Conservation (phyloP, 495 filamentous ascomycete species). For the Clohesyomyces aquaticus region DNA sequence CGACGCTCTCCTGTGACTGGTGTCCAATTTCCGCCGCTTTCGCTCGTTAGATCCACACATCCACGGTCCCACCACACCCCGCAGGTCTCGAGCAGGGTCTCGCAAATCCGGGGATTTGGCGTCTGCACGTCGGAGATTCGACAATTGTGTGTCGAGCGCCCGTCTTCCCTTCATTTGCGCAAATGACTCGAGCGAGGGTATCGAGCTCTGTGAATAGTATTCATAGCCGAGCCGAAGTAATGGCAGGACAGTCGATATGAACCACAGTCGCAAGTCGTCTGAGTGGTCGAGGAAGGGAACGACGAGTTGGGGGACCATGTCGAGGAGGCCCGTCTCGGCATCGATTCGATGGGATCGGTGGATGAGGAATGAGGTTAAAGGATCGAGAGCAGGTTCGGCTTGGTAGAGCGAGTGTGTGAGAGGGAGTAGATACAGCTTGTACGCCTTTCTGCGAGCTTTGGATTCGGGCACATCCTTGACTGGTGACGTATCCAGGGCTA, state of each 20-base stretch:
- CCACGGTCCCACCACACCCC: slow-evolving; percentile 80
- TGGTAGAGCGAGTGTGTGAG: slow-evolving; percentile 49
- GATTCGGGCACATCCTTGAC: slow-evolving; percentile 66
- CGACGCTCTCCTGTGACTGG: slow-evolving; percentile 16
- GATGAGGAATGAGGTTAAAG: slow-evolving; percentile 71
- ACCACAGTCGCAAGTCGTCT: slow-evolving; percentile 69
- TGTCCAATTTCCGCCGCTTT: slow-evolving; percentile 59
- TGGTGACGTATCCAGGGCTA: slow-evolving; percentile 58
- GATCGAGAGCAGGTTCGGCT: slow-evolving; percentile 55
- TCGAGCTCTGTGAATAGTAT: slow-evolving; percentile 69
- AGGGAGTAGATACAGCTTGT: slow-evolving; percentile 69
- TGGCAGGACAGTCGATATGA: slow-evolving; percentile 77
- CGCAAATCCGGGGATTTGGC: slow-evolving; percentile 42
- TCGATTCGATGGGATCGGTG: slow-evolving; percentile 78
- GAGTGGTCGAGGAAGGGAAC: slow-evolving; percentile 74
- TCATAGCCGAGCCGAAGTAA: slow-evolving; percentile 81
- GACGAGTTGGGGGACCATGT: slow-evolving; percentile 71
- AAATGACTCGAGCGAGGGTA: slow-evolving; percentile 61
- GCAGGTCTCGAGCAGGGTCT: slow-evolving; percentile 64
- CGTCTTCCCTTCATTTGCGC: slow-evolving; percentile 64
- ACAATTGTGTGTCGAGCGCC: slow-evolving; percentile 70
- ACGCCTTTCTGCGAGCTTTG: slow-evolving; percentile 69
- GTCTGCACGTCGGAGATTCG: slow-evolving; percentile 54
- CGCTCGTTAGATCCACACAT: slow-evolving; percentile 70
- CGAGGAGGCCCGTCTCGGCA: slow-evolving; percentile 73